Conservation (phyloP, 176 grass and related monocot species). For the Ensete ventricosum region DNA sequence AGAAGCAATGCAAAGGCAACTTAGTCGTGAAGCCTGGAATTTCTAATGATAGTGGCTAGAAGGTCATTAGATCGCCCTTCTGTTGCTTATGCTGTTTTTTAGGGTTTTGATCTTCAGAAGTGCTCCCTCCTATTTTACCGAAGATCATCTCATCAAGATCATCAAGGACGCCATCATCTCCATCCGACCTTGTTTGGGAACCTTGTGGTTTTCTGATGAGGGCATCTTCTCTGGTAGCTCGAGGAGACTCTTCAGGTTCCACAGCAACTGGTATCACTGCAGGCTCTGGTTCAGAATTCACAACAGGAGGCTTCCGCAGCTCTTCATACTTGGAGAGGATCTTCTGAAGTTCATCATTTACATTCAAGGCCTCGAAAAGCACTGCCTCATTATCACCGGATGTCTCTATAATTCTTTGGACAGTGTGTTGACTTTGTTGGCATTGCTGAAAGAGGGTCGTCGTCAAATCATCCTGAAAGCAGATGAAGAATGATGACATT, state of each 20-base stretch:
- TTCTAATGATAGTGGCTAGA: not conserved
- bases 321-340: slow-evolving; percentile 25
- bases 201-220: slow-evolving; percentile 52
- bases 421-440: slow-evolving; percentile 14
- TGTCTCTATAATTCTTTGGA: slow-evolving; percentile 35
- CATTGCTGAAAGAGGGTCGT: slow-evolving; percentile 28
- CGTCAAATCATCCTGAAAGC: slow-evolving; percentile 26
- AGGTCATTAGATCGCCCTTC: not conserved
- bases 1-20: too few species aligned
- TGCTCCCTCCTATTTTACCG: slow-evolving; percentile 52
- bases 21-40: too few species aligned
- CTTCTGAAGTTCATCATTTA: slow-evolving; percentile 27
- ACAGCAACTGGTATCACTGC: slow-evolving; percentile 5
- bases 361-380: slow-evolving; percentile 35
- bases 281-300: slow-evolving; percentile 10
- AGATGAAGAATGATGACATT: not conserved
- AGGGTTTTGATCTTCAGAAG: not conserved
- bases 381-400: slow-evolving; percentile 27
- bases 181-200: slow-evolving; percentile 52
- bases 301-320: slow-evolving; percentile 1
- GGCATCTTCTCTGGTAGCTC: slow-evolving; percentile 5
- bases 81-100: not conserved
- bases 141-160: slow-evolving; percentile 96
- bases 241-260: slow-evolving; percentile 12
- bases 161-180: slow-evolving; percentile 78